These are phyloP conservation scores for Melaleuca quinquenervia DNA, from an alignment of 345 rosid species.

Conservation along the genomic window DNA sequence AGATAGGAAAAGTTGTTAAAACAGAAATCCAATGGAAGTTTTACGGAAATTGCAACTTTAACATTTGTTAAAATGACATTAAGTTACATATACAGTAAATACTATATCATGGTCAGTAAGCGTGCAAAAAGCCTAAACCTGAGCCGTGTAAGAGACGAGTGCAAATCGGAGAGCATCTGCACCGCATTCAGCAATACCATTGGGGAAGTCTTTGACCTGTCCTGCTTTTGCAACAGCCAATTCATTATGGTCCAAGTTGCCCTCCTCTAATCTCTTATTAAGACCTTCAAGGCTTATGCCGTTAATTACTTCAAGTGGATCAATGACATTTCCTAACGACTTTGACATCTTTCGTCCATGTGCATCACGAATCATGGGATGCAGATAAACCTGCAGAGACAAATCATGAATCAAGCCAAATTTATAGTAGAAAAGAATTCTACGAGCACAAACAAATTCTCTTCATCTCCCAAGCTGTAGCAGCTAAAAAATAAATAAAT, in stretches of 20 bases:
- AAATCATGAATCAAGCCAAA: not conserved
- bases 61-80: not conserved
- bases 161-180: conserved; percentile 98
- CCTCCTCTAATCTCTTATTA: conserved; percentile 66
- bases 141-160: conserved; percentile 87
- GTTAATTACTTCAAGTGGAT: conserved; percentile 87
- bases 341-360: conserved; percentile 97
- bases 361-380: conserved; percentile 97
- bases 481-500: not conserved
- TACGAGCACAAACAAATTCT: not conserved
- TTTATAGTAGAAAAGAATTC: not conserved
- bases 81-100: not conserved
- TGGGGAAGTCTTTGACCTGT: conserved; percentile 70
- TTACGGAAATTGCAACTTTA: not conserved
- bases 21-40: not conserved
- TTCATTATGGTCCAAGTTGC: conserved; percentile 76
- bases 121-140: conserved; percentile 33
- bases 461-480: not conserved
- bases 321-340: conserved; percentile 85
- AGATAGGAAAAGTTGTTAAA: not conserved
- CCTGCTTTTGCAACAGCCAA: conserved; percentile 67
- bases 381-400: conserved; percentile 65
- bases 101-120: not conserved
- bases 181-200: conserved; percentile 95
- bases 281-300: conserved; percentile 83